Base-by-base conservation (phyloP, 2,329 filamentous ascomycete genomes). In the Fusarium sp. region DNA sequence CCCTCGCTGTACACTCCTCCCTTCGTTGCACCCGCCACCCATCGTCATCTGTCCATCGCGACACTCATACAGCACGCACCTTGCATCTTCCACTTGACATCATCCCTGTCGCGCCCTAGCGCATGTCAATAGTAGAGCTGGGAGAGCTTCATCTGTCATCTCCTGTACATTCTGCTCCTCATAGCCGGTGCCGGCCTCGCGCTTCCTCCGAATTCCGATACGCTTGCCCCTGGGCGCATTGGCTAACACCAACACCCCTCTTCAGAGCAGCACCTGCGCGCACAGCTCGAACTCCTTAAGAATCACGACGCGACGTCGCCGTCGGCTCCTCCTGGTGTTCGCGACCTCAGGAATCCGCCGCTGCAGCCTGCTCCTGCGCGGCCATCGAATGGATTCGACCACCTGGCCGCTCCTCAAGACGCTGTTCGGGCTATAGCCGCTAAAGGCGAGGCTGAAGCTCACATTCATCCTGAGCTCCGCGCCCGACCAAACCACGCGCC, bases 391-490 rank as follows among this genome's bases (percentile, higher is more conserved):
- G 86, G 85, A 79, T 87, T 87, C 80, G 83, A 83, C 70, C 82
- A 84, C 66, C 75, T 83, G 66, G 75, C 81, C 58, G 78, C 80
- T 64, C 76, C 80, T 13, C 81, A 80, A 77, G 82, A 82, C 78
- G 79, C 77, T 68, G 73, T 79, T 67, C 82, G 80, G 72, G 77
- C 79, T 70, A 67, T 83, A 72, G 73, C 78, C 73, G 64, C 77
- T 70, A 82, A 84, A 72, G 62, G 80, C 69, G 84, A 85, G 70
- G 79, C 80, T 72, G 85, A 88, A 74, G 78, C 84, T 69, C 84
- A 85, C 70, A 87, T 88, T 59, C 86, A 88, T 68, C 86, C 86
- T 22, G 85, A 87, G 63, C 81, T 88, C 52, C 83, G 86, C 76
- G 83, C 79, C 45, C 76, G 78, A 66, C 67, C 71, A 38, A 73